Conservation (phyloP, 306 rosid genomes). For the Pachyrhizus erosus region DNA sequence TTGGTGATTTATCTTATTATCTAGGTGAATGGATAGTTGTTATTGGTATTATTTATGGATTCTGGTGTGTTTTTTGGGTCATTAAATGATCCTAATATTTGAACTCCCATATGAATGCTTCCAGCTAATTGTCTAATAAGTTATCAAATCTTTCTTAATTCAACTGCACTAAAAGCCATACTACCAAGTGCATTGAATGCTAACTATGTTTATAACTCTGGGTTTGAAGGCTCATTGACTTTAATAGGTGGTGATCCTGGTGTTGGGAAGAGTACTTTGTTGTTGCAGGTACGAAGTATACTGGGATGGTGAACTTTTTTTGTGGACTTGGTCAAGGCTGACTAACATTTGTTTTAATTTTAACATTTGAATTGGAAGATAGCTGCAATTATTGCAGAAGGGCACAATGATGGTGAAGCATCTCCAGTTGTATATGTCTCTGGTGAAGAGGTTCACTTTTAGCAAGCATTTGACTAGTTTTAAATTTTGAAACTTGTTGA, state of each 20-base stretch:
- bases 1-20: slow-evolving; percentile 32
- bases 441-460: slow-evolving; percentile 89
- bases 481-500: slow-evolving; percentile 2
- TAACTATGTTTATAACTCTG: slow-evolving; percentile 45
- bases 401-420: slow-evolving; percentile 49
- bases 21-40: slow-evolving; percentile 4
- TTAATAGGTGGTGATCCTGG: slow-evolving; percentile 99
- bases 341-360: slow-evolving; percentile 31
- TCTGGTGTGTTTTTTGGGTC: neutral
- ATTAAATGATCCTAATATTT: slow-evolving; percentile 10
- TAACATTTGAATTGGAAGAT: slow-evolving; percentile 57
- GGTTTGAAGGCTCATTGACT: slow-evolving; percentile 80
- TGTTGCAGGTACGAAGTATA: slow-evolving; percentile 71
- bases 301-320: slow-evolving; percentile 26
- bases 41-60: neutral
- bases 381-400: slow-evolving; percentile 79
- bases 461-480: slow-evolving; percentile 19
- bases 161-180: slow-evolving; percentile 12
- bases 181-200: neutral
- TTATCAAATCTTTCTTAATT: neutral
- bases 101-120: slow-evolving; percentile 32
- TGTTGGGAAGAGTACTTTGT: slow-evolving; percentile 93
- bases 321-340: neutral
- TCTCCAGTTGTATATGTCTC: slow-evolving; percentile 85
- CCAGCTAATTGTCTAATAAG: slow-evolving; percentile 23